phyloP scores from a whole-genome alignment of 2,329 filamentous ascomycete species.

The Pezicula carpinea region DNA sequence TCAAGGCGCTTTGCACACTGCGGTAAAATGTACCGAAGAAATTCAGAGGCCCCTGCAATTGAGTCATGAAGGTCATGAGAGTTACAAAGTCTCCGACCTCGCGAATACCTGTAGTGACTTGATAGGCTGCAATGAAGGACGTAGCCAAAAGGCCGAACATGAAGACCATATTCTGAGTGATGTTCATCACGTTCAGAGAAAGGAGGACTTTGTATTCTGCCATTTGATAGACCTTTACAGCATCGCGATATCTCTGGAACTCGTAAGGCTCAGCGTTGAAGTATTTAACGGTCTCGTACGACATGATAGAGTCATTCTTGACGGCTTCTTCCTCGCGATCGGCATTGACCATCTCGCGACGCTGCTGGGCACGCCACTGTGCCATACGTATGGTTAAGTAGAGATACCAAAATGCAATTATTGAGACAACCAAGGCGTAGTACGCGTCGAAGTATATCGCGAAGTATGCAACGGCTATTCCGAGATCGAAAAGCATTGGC shows the following conservation, averaged over 20 bases:
- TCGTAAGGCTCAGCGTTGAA: constrained; percentile 83
- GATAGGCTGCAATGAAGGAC: constrained; percentile 70
- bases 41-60: constrained; percentile 76
- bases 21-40: constrained; percentile 95
- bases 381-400: constrained; percentile 97
- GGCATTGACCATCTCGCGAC: constrained; percentile 90
- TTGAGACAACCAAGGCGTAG: constrained; percentile 82
- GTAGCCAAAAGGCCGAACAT: constrained; percentile 70
- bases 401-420: constrained; percentile 93
- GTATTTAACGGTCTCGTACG: constrained; percentile 94
- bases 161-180: constrained; percentile 75
- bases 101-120: constrained; percentile 63
- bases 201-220: constrained; percentile 74
- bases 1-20: constrained; percentile 94
- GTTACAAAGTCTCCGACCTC: constrained; percentile 68
- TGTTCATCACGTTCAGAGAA: constrained; percentile 76
- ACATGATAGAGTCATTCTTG: constrained; percentile 97
- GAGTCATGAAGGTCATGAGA: constrained; percentile 72
- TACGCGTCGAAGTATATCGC: constrained; percentile 76
- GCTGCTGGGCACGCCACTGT: constrained; percentile 83
- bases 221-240: constrained; percentile 66
- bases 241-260: constrained; percentile 66
- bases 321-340: constrained; percentile 94
- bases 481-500: constrained; percentile 88
- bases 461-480: constrained; percentile 80